phyloP scores from a whole-genome alignment of 2,329 filamentous ascomycete genomes.

The Colletotrichum costaricense region DNA sequence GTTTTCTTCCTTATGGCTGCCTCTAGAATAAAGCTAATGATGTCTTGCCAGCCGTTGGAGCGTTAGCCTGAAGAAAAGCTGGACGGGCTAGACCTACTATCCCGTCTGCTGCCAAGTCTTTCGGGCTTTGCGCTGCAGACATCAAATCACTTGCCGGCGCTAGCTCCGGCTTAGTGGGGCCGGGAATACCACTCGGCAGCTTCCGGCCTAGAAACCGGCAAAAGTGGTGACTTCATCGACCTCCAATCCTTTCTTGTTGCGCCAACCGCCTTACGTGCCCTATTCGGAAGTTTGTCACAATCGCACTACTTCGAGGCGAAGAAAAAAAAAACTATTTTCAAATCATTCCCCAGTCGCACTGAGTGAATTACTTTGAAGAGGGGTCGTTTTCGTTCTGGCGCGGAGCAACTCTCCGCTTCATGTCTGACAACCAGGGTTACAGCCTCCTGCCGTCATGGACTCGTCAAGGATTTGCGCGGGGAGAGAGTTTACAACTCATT shows the following conservation, averaged over 20 bases:
- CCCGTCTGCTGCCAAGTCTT: not conserved
- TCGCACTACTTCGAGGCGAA: not conserved
- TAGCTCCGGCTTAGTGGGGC: slow-evolving; percentile 26
- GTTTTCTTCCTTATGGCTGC: not conserved
- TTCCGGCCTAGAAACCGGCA: slow-evolving; percentile 12
- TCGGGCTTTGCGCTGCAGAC: not conserved
- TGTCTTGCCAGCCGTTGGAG: slow-evolving; percentile 7
- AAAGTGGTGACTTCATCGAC: slow-evolving; percentile 36
- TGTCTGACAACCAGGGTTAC: not conserved
- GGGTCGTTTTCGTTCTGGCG: not conserved
- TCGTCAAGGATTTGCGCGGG: not conserved
- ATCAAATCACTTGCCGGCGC: slow-evolving; percentile 25
- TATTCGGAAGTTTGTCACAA: not conserved
- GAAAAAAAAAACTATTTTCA: not conserved
- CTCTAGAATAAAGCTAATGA: not conserved
- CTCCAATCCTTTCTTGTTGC: not conserved
- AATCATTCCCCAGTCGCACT: not conserved
- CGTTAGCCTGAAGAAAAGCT: not conserved
- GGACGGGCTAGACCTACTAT: not conserved
- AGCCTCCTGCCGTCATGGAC: slow-evolving; percentile 18
- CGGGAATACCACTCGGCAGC: slow-evolving; percentile 20
- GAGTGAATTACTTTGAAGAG: not conserved
- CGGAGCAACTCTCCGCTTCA: not conserved
- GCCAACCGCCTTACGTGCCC: not conserved
- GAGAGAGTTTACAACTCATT: not conserved